A percentile compares a stretch with the other conserved stretches of the same genome.
These are phyloP conservation scores for Collybia sordida DNA, from an alignment of 768 basidiomycete genomes.

Conservation along the genomic window DNA sequence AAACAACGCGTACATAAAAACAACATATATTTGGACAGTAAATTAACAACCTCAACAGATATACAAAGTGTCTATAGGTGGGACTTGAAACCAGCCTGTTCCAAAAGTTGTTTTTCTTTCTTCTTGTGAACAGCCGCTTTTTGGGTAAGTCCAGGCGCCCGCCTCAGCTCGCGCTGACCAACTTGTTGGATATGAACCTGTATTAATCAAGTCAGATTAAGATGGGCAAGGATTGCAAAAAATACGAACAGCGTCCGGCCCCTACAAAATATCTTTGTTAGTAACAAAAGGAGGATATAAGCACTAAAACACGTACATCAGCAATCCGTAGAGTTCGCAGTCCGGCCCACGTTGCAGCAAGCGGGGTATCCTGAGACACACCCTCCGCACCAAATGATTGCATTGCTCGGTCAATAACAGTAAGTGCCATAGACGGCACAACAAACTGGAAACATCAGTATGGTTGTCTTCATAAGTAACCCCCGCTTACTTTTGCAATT, in stretches of 20 bases:
- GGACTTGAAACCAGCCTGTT: conserved; percentile 60
- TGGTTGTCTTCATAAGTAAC: neutral
- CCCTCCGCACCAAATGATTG: conserved; percentile 98
- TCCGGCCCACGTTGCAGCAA: conserved; percentile 76
- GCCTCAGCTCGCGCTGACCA: conserved; percentile 83
- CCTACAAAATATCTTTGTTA: conserved; percentile 42
- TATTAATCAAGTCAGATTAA: conserved; percentile 14
- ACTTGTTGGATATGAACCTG: conserved; percentile 96
- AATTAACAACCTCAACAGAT: neutral
- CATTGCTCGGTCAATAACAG: conserved; percentile 92
- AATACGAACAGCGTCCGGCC: conserved; percentile 70
- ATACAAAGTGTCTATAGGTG: conserved; percentile 39
- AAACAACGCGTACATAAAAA: conserved; percentile 3
- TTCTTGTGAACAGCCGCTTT: conserved; percentile 53
- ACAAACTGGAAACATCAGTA: conserved; percentile 63
- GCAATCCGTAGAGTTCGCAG: conserved; percentile 87
- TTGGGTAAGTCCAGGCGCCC: conserved; percentile 60
- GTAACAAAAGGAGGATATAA: conserved; percentile 5
- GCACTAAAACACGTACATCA: conserved; percentile 52
- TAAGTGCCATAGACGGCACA: conserved; percentile 87
- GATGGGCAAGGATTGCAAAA: neutral
- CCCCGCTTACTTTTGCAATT: conserved; percentile 78
- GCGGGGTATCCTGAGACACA: conserved; percentile 82
- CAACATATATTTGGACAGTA: neutral
- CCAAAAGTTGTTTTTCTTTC: conserved; percentile 61